Percentiles rank a stretch among this genome's conserved stretches.
These are phyloP conservation scores for Chenopodium album DNA, from an alignment of 148 eudicot genomes.

Conservation along the genomic window DNA sequence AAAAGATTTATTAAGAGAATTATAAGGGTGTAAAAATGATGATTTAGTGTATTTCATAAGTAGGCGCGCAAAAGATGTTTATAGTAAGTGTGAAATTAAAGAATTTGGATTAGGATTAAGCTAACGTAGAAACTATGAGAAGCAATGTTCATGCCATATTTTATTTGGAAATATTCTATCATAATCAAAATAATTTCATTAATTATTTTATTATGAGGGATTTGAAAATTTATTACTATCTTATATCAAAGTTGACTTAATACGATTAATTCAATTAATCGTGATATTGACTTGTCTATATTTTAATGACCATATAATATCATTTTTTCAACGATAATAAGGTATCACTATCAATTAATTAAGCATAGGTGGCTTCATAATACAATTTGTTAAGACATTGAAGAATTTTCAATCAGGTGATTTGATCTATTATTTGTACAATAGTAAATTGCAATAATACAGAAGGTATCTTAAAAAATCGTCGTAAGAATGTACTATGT, in stretches of 20 bases:
- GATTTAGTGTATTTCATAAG: slow-evolving; percentile 5
- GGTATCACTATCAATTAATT: no score
- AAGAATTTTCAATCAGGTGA: no score
- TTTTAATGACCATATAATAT: background rate
- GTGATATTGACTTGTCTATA: background rate
- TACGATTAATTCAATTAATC: background rate
- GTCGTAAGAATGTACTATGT: no score
- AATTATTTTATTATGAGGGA: background rate
- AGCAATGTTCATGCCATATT: background rate
- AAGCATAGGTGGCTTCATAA: no score
- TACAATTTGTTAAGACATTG: no score
- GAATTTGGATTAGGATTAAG: background rate
- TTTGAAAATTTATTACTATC: background rate
- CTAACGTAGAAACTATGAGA: background rate
- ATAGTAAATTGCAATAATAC: no score
- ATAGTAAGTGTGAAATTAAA: background rate
- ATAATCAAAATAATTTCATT: background rate
- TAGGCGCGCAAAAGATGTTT: background rate
- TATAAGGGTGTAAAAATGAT: slow-evolving; percentile 6
- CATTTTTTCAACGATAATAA: no score
- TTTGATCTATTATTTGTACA: no score
- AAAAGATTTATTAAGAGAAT: background rate
- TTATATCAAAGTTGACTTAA: background rate
- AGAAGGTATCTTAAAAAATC: no score
- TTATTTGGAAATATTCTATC: background rate